Base-by-base conservation (phyloP, 345 rosid species). In the Garcia nutans region DNA sequence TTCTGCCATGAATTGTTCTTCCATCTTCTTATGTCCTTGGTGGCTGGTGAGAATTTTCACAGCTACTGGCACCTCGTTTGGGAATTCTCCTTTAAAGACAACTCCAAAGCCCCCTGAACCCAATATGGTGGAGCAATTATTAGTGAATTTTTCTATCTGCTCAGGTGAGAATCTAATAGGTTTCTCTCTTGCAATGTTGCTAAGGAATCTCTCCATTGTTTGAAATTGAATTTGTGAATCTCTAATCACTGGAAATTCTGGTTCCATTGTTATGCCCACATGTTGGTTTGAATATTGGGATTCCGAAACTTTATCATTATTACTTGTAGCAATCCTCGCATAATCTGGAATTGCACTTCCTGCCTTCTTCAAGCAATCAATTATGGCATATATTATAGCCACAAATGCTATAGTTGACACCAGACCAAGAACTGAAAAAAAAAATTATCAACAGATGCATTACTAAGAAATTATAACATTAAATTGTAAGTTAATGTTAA, bases 1-100 rank as follows among this genome's bases (percentile, higher is more conserved):
- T 60, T 85, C 88, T 12, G 86, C 83, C 78, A 80, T 82, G 78
- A 84, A 84, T 17, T 84, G 88, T 11, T 78, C 84, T 44, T 85
- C 86, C 4, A 77, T 28, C 49, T 74, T 60, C 79, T 77, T 64
- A 37, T 77, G 47, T 23, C n/a, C 9, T 0, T 71, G 71, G 45
- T 31, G 24, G 10, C 33, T 60, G 0, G 56, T 47, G 15, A 86
- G 80, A 42, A 81, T 77, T 31, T 84, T 83, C 8, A 84, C 84
- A 0, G 85, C 86, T 3, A 81, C 49, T 0, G 9, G 55, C 2
- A 7, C 11, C 20, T 80, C 86, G 10, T 70, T 69, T 0, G 68
- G 73, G 2, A 81, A 57, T 57, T 45, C 6, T 0, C 87, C 87
- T 68, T 74, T 68, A 49, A 68, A 84, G 28, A 84, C 87, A 10